Base-by-base conservation (phyloP, 1,284 basidiomycete genomes). In the Papiliotrema nemorosa region DNA sequence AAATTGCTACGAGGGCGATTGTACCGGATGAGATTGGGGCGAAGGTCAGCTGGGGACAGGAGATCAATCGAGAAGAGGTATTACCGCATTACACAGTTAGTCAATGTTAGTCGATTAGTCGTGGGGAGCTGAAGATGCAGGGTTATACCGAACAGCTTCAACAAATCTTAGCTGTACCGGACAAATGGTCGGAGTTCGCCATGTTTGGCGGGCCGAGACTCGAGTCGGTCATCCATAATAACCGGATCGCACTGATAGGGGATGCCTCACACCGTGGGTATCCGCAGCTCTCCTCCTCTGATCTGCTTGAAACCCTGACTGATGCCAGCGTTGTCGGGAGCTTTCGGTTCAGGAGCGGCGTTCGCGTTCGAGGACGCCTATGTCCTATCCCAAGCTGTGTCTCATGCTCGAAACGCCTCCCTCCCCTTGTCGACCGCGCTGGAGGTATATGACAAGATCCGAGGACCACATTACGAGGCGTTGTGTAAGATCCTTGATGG, bases 311-410 rank as follows among this genome's bases (percentile, higher is more conserved):
- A 3, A 26, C 14, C 14, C 24, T 6, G n/a, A n/a, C 24, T 35
- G 13, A 16, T 22, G 34, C 14, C 48, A 63, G 61, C 60, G 0
- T 44, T 63, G 1, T 59, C 61, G 9, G 59, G 59, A 0, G 61
- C 59, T 3, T 63, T 63, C 34, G 61, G 63, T 9, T 58, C 62
- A 1, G 64, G 62, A 2, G 64, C 64, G 0, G 62, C 60, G 0
- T 66, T 66, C 31, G 64, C 64, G 1, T 60, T 64, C 35, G 62
- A 66, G 47, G 64, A 66, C 42, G 62, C 58, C 3, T 61, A 55
- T 39, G 41, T 61, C 21, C 54, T 64, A 1, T 46, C 53, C 3
- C 35, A 40, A 16, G 58, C 58, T 0, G 16, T 67, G 13, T 25
- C 40, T 18, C 52, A 60, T 36, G 47, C 52, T 1, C 47, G 25